These are phyloP conservation scores for Microbotryum saponariae DNA, from an alignment of 1,284 basidiomycete species.

Conservation along the genomic window DNA sequence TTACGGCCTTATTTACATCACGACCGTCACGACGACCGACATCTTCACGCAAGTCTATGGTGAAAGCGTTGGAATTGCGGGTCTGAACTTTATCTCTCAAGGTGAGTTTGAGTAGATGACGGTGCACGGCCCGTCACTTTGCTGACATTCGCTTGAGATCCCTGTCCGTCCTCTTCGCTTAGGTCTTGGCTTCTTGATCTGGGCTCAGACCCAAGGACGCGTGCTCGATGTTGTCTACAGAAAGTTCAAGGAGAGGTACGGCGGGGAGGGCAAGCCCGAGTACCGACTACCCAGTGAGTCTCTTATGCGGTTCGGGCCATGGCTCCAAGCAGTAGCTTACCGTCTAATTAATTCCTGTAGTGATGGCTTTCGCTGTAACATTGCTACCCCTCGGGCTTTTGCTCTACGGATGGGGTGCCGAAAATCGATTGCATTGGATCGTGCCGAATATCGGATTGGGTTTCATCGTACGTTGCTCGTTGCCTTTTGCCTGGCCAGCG, in stretches of 20 bases:
- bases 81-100: slow-evolving; percentile 57
- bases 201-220: slow-evolving; percentile 54
- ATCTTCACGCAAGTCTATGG: slow-evolving; percentile 52
- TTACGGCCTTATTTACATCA: slow-evolving; percentile 50
- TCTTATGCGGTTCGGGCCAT: slow-evolving; percentile 24
- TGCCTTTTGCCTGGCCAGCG: no score
- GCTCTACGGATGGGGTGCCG: slow-evolving; percentile 58
- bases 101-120: slow-evolving; percentile 39
- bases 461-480: slow-evolving; percentile 6
- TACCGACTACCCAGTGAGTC: slow-evolving; percentile 46
- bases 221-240: slow-evolving; percentile 51
- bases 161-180: not conserved
- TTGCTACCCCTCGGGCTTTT: slow-evolving; percentile 54
- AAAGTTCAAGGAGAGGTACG: slow-evolving; percentile 49
- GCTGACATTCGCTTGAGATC: slow-evolving; percentile 13
- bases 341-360: slow-evolving; percentile 29
- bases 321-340: slow-evolving; percentile 6
- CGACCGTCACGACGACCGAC: slow-evolving; percentile 57
- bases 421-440: slow-evolving; percentile 56
- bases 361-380: slow-evolving; percentile 52
- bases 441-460: slow-evolving; percentile 37
- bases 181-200: slow-evolving; percentile 34
- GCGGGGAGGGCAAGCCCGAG: slow-evolving; percentile 54
- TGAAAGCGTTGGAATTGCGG: slow-evolving; percentile 49
- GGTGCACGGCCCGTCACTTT: not conserved